Base-by-base conservation (phyloP, 177 flowering plant species). In the Vitis hybrid region DNA sequence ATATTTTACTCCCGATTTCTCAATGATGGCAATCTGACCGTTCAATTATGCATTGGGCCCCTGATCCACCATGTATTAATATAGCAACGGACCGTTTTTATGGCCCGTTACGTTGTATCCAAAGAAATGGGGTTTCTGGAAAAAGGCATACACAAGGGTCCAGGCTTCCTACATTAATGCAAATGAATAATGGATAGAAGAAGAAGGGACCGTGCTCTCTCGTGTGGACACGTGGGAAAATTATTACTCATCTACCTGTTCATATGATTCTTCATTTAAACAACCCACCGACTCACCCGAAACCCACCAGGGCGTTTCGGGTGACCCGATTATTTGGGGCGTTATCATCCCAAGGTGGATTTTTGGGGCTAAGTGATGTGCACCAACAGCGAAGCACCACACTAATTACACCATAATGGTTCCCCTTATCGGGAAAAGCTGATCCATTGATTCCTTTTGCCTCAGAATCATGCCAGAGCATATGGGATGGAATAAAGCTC, bases 391-490 rank as follows among this genome's bases (percentile, higher is more conserved):
- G 65, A 49, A 58, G 67, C 21, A 55, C 26, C 12, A 6, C 72
- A 76, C 78, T 79, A 73, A 79, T 79, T 82, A 61, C 79, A 55
- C 76, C 65, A 76, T 76, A 68, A 82, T 82, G 76, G 68, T 56
- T 54, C 66, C 62, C 23, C 63, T 65, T 55, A 17, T 54, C 54
- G 63, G 62, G 21, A 70, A 78, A 80, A 76, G 81, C 80, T 76
- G 78, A 61, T 70, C 21, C 8, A 12, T 72, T 67, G 80, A 74
- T 78, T 80, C 81, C 80, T 62, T 76, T 59, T 75, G 78, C 83
- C 76, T 78, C 78, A 72, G 74, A 82, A 78, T 75, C 68, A 74
- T 26, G 71, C 68, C 12, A 66, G 11, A 18, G 77, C 69, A 75
- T 69, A 23, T 57, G 71, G 64, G 13, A 50, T 72, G 75, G 71